Evolutionary conservation across 2,329 filamentous ascomycete genomes (phyloP).

Genomic region (Xylariaceae sp.): DNA sequence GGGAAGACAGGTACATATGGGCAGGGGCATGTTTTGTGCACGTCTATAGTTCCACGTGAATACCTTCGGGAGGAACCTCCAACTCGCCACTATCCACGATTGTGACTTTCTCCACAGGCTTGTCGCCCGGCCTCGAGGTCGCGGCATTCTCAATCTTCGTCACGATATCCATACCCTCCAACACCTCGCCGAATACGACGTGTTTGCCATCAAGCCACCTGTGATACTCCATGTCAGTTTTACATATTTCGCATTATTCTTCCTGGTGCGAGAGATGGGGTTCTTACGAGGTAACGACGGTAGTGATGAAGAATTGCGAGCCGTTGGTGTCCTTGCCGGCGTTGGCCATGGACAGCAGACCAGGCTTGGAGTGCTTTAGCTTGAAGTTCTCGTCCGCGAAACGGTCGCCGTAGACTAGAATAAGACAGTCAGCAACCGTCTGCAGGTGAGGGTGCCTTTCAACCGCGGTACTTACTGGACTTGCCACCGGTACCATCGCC

Average conservation of each 20-base stretch:
- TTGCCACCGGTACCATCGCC: conserved; percentile 80
- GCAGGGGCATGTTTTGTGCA: conserved; percentile 29
- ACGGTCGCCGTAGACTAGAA: conserved; percentile 74
- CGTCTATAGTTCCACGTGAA: conserved; percentile 79
- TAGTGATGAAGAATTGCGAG: conserved; percentile 90
- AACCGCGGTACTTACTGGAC: conserved; percentile 58
- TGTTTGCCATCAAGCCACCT: conserved; percentile 81
- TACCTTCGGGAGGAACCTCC: conserved; percentile 84
- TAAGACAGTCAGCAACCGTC: conserved; percentile 17
- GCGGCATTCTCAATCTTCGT: conserved; percentile 71
- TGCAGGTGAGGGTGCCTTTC: not conserved
- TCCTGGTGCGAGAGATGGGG: conserved; percentile 5
- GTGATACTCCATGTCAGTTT: conserved; percentile 16
- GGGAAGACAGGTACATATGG: conserved; percentile 21
- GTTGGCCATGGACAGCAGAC: conserved; percentile 81
- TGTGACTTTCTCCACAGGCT: conserved; percentile 65
- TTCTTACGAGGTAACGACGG: conserved; percentile 67
- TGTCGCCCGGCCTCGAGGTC: conserved; percentile 60
- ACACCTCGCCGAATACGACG: conserved; percentile 84
- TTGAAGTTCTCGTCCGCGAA: conserved; percentile 94
- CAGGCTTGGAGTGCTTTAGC: conserved; percentile 85
- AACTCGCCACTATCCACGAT: conserved; percentile 82
- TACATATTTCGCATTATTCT: not conserved
- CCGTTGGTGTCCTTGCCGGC: conserved; percentile 82
- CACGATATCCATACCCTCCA: conserved; percentile 79